Evolutionary conservation across 169 alveolate genomes (phyloP), one percentile per base, ranked within the genome.

Genomic region (Babesia gibsoni): DNA sequence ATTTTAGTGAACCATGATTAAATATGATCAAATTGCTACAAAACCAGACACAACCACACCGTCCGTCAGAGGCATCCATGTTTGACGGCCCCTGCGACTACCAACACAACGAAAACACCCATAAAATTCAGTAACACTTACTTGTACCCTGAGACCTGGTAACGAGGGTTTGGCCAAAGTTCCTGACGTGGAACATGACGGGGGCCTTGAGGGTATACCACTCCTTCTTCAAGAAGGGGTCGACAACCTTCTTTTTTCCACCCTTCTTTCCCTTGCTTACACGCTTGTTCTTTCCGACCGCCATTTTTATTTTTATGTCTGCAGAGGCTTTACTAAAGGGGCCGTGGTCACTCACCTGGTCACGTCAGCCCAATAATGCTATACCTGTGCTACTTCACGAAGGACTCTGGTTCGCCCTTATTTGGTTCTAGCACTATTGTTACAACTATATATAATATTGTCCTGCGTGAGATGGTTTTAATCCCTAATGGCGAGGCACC

Each of bases 121-220:
- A 12, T 37, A 12, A 8, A 37, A 37, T 37, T 9, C 8, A 37
- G 45, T 8, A 8, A 37, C 45, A 83, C 88, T 84, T 79, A 84
- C 91, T 87, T 73, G 96, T 95, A 75, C 99, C 99, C 53, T 91
- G 92, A 39, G 97, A 93, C 89, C 93, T 96, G 77, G 96, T 94
- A 57, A 95, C 98, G 58, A 96, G 93, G 37, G 98, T 95, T 80
- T 92, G 89, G 43, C 98, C 97, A 89, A 94, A 94, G 84, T 89
- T 89, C 37, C 99, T 89, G 69, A 84, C 94, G 77, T 89, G 90
- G 90, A 97, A 97, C 83, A 94, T 91, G 52, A 94, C 85, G 52
- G 98, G 99, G 48, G 98, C 98, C 85, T 93, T 94, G 52, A 96
- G 90, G 78, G 93, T 96, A 91, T 95, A 96, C 96, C 98, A 96